These are phyloP conservation scores for Dalbergia oliveri DNA, from an alignment of 306 rosid species.

Conservation along the genomic window DNA sequence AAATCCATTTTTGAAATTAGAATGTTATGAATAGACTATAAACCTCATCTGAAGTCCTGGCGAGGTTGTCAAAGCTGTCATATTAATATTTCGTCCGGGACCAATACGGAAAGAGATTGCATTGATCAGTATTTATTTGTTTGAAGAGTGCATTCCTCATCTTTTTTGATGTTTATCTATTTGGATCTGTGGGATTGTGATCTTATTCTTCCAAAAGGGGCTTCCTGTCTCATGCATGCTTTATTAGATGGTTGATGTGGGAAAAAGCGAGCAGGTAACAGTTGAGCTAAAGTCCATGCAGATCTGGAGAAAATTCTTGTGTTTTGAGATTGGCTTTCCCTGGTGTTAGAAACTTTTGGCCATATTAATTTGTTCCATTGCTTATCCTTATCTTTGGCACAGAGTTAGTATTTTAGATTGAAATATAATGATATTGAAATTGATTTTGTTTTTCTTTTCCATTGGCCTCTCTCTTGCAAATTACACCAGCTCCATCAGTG, in stretches of 20 bases:
- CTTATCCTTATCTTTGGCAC: constrained; percentile 9
- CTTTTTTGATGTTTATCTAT: background rate
- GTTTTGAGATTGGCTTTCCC: constrained; percentile 12
- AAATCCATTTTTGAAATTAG: constrained; percentile 28
- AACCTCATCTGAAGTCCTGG: constrained; percentile 13
- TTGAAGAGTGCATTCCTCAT: constrained; percentile 17
- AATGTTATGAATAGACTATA: background rate
- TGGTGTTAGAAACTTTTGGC: constrained; percentile 9
- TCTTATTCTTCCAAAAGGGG: background rate
- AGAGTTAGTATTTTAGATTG: background rate
- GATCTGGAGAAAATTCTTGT: constrained; percentile 14
- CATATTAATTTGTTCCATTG: constrained; percentile 4
- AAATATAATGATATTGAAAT: constrained; percentile 11
- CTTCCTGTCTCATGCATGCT: constrained; percentile 30
- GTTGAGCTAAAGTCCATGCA: constrained; percentile 16
- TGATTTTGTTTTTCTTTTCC: constrained; percentile 41
- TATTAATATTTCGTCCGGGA: constrained; percentile 20
- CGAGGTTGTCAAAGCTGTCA: background rate
- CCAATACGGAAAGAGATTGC: constrained; percentile 12
- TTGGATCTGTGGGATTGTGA: too few relatives aligned
- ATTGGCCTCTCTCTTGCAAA: constrained; percentile 2
- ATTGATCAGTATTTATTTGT: background rate
- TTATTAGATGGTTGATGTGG: constrained; percentile 17
- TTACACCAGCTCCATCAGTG: constrained; percentile 8
- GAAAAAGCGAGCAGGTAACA: background rate